Evolutionary conservation across 768 basidiomycete genomes (phyloP), one percentile per base, ranked within the genome.

Genomic region (Hygrophorus russula): DNA sequence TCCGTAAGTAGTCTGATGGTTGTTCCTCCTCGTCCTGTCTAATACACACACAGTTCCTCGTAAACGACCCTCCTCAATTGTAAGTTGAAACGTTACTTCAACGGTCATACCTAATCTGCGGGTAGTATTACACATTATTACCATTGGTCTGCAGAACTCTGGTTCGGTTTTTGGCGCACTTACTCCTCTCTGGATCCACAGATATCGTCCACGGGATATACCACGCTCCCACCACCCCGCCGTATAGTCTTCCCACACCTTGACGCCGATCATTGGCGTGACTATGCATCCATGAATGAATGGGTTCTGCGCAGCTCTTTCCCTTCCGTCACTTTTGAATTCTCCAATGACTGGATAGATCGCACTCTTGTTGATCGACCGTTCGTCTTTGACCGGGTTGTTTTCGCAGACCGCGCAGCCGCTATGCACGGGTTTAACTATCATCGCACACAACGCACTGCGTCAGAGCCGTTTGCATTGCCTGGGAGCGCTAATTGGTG

Each of bases 231-330:
- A 1, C 68, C 82, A 1, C 74, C 82, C 0, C 75, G 81, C 0
- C 82, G 85, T 10, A 64, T 92, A 51, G 60, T 89, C 51, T 91
- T 96, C 62, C 69, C 78, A 36, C 82, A 81, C 47, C 60, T 83
- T 10, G 78, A 82, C 50, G 76, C 78, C 9, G 72, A 68, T 40
- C 80, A 87, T 52, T 96, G 91, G 91, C 77, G 88, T 14, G 92
- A 96, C 61, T 91, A 92, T 49, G 79, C 92, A 5, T 64, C 70
- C 29, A 91, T 96, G 90, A 94, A 94, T 59, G 77, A 92, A 64
- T 88, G 76, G 71, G 75, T 92, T 37, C 66, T 88, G 18, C 80
- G 82, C 38, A 74, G 78, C 24, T 72, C 78, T 45, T 90, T 94
- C 59, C 92, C 92, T 1, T 84, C 81, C 2, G 66, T 78, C 42